phyloP scores from a whole-genome alignment of 345 rosid genomes.

The Populus deltoides region DNA sequence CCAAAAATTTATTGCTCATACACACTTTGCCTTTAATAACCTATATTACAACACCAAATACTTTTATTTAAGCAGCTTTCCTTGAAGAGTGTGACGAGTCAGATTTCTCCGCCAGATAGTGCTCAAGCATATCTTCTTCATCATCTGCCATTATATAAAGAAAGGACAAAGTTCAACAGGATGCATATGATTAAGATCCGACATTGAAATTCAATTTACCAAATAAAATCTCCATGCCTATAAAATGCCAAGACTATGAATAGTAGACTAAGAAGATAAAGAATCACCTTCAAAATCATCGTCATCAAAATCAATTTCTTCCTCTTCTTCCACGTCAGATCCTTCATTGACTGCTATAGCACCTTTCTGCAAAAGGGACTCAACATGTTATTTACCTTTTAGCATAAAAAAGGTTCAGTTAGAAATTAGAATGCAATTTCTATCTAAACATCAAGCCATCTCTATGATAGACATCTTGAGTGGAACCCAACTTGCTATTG shows the following conservation, averaged over 20 bases:
- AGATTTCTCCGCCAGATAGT: constrained; percentile 84
- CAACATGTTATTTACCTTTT: background rate
- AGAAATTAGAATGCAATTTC: background rate
- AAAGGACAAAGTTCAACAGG: background rate
- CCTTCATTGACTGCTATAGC: constrained; percentile 46
- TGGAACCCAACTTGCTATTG: background rate
- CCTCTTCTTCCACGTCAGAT: constrained; percentile 75
- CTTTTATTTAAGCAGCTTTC: constrained; percentile 29
- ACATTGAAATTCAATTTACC: no score
- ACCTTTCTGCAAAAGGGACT: constrained; percentile 63
- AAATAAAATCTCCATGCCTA: no score
- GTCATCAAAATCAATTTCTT: constrained; percentile 82
- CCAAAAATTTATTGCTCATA: background rate
- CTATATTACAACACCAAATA: background rate
- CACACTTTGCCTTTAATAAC: no score
- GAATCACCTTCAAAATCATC: constrained; percentile 87
- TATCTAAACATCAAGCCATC: background rate
- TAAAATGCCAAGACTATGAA: background rate
- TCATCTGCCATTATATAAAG: constrained; percentile 52
- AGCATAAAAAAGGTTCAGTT: background rate
- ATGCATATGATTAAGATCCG: background rate
- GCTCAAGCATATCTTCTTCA: constrained; percentile 95
- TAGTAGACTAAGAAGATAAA: background rate
- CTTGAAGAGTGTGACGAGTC: constrained; percentile 57
- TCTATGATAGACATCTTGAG: background rate